A percentile compares a stretch with the other conserved stretches of the same genome.
Evolutionary conservation across 805 yeast species (phyloP).

Genomic region (Scheffersomyces lignosus): DNA sequence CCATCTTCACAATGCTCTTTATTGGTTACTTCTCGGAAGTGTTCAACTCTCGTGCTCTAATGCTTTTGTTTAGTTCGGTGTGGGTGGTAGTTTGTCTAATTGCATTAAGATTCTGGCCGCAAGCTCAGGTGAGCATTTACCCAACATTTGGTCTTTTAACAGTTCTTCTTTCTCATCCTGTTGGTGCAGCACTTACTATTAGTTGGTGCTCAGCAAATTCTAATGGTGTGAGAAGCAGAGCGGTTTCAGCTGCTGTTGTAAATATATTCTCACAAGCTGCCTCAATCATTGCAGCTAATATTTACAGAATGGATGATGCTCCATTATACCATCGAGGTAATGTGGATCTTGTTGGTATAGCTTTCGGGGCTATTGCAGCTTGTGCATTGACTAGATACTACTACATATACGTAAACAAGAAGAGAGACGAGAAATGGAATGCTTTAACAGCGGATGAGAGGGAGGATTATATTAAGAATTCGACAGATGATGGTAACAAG

Average conservation of each 20-base stretch:
- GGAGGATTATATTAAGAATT: conserved; percentile 42
- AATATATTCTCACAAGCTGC: conserved; percentile 66
- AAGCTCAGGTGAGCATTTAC: conserved; percentile 40
- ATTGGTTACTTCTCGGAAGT: conserved; percentile 22
- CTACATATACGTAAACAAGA: conserved; percentile 42
- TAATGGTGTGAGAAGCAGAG: conserved; percentile 60
- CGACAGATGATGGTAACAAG: conserved; percentile 56
- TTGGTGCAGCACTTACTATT: conserved; percentile 55
- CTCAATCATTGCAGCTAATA: conserved; percentile 51
- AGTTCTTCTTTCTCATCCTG: conserved; percentile 44
- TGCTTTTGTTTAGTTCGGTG: conserved; percentile 22
- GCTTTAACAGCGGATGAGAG: conserved; percentile 50
- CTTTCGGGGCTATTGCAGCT: conserved; percentile 29
- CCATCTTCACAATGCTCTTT: conserved; percentile 18
- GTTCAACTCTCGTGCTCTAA: conserved; percentile 22
- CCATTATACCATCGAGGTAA: conserved; percentile 66
- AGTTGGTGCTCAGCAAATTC: conserved; percentile 65
- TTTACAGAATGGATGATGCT: conserved; percentile 56
- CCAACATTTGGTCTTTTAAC: conserved; percentile 41
- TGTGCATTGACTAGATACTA: conserved; percentile 33
- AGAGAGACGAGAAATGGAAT: conserved; percentile 52
- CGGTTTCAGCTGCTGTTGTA: conserved; percentile 64
- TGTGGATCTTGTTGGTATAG: conserved; percentile 34
- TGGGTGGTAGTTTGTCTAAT: conserved; percentile 27
- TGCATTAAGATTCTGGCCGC: conserved; percentile 42